Conservation (phyloP, 1,139 yeast genomes). For the Ogataea hybrid region DNA sequence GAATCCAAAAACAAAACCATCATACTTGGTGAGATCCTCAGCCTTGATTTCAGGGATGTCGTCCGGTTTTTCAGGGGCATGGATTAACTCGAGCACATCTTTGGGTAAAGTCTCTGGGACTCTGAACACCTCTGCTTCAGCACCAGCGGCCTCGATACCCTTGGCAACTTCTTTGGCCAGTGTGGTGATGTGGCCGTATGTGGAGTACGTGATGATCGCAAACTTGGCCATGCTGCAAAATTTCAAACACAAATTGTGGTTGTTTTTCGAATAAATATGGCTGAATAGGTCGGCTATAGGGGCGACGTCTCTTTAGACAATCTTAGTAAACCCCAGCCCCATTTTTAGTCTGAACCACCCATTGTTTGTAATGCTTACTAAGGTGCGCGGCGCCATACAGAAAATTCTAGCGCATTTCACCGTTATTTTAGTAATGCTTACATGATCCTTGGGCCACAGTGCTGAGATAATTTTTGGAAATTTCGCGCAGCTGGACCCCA, state of each 20-base stretch:
- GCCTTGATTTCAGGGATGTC: conserved; percentile 41
- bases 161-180: conserved; percentile 43
- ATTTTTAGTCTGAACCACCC: not conserved
- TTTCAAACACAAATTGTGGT: not conserved
- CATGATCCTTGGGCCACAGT: not conserved
- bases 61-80: conserved; percentile 43
- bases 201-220: conserved; percentile 46
- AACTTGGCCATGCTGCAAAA: conserved; percentile 16
- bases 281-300: not conserved
- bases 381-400: conserved; percentile 1
- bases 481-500: not conserved
- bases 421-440: conserved; percentile 5
- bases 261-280: not conserved
- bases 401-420: conserved; percentile 2
- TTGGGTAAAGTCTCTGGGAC: conserved; percentile 50
- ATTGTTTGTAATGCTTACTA: conserved; percentile 3
- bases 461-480: not conserved
- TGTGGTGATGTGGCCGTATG: conserved; percentile 46
- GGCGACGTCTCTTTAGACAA: not conserved
- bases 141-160: conserved; percentile 41
- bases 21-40: conserved; percentile 40
- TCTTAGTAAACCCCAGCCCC: conserved; percentile 1
- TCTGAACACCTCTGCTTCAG: conserved; percentile 43
- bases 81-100: conserved; percentile 39
- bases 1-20: conserved; percentile 48